Conservation (phyloP, 306 rosid species). For the Crataegus laevigata region DNA sequence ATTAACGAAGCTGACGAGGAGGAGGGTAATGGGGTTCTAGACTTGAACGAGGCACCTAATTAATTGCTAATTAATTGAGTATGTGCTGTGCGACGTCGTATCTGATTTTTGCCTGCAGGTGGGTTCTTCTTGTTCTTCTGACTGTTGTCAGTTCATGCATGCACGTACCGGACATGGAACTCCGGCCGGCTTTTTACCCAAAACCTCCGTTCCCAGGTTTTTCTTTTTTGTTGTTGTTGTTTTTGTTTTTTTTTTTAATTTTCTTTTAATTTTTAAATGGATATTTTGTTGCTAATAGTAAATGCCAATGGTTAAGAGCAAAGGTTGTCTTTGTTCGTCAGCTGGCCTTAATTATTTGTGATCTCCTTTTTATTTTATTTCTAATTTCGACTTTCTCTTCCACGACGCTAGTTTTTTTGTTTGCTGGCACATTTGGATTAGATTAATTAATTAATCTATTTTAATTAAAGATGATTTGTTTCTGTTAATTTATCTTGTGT, state of each 20-base stretch:
- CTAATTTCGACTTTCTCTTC: not conserved
- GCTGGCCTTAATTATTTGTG: not conserved
- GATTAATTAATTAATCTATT: not conserved
- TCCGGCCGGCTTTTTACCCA: not conserved
- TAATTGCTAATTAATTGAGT: not conserved
- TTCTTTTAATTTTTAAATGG: not conserved
- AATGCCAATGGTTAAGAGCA: not conserved
- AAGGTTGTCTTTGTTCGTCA: not conserved
- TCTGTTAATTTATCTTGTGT: not conserved
- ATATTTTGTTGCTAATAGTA: not conserved
- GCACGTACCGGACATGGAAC: not conserved
- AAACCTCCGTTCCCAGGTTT: not conserved
- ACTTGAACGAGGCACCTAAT: constrained; percentile 41
- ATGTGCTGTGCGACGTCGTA: not conserved
- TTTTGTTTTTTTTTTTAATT: not conserved
- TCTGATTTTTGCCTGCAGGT: not conserved
- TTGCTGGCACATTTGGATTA: not conserved
- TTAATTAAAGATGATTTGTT: not conserved
- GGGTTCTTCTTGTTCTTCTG: not conserved
- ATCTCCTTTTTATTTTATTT: not conserved
- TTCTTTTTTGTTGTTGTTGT: not conserved
- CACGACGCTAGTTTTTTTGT: not conserved
- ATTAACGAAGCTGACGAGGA: not conserved
- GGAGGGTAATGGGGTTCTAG: constrained; percentile 8
- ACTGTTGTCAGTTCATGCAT: not conserved